Evolutionary conservation across 179 eudicot genomes (phyloP).

Genomic region (Sideroxylon spinosum): DNA sequence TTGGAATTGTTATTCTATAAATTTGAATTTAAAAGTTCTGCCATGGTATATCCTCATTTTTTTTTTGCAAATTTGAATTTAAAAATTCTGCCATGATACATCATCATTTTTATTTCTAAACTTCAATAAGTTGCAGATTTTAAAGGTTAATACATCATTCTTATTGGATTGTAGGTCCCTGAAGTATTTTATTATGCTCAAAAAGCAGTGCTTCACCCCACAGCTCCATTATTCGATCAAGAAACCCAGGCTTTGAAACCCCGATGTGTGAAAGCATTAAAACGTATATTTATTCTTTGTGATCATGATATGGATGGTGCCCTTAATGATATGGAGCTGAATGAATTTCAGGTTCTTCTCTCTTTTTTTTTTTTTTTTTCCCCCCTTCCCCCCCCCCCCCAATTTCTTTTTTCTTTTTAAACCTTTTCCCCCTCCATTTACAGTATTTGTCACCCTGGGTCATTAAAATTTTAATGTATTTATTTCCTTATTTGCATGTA

Average conservation of each 20-base stretch:
- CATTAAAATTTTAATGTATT: not conserved
- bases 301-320: constrained; percentile 89
- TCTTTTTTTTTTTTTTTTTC: constrained; percentile 3
- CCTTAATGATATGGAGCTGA: constrained; percentile 80
- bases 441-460: not conserved
- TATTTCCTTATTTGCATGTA: not conserved
- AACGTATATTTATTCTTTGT: constrained; percentile 82
- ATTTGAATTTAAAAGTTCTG: not conserved
- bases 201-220: constrained; percentile 95
- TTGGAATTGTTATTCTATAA: not conserved
- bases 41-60: not conserved
- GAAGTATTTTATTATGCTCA: constrained; percentile 98
- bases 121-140: not conserved
- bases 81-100: not conserved
- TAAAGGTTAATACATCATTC: not conserved
- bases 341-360: constrained; percentile 81
- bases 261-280: constrained; percentile 75
- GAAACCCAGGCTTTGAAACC: constrained; percentile 85
- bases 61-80: not conserved
- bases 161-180: constrained; percentile 51
- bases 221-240: constrained; percentile 88
- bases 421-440: not conserved
- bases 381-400: too few relatives aligned
- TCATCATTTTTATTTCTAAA: not conserved
- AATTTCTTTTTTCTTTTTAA: too few relatives aligned